A percentile compares a stretch with the other conserved stretches of the same genome.
phyloP scores from a whole-genome alignment of 495 filamentous ascomycete species.

The Parachaetomium inaequale region DNA sequence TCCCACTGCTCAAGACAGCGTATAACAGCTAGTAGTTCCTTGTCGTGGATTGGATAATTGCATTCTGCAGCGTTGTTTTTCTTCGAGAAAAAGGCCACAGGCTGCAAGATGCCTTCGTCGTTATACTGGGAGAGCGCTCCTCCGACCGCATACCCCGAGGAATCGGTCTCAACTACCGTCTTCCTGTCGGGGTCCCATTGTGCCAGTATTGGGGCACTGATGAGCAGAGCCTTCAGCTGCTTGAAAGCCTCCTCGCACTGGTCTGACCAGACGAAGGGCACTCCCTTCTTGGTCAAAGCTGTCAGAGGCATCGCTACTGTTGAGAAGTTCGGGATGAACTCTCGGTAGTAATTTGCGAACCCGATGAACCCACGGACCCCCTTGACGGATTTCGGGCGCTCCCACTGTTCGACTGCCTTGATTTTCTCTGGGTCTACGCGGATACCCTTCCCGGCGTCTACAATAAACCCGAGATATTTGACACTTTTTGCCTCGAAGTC shows the following conservation, averaged over 20 bases:
- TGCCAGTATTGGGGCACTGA: background rate
- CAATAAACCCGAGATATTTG: conserved; percentile 1
- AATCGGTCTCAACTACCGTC: background rate
- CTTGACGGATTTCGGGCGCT: background rate
- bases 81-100: background rate
- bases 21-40: conserved; percentile 9
- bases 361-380: background rate
- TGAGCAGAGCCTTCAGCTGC: background rate
- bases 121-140: background rate
- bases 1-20: background rate
- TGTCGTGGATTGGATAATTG: conserved; percentile 10
- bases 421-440: background rate
- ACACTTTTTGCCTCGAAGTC: background rate
- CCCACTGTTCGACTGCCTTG: background rate
- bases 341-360: background rate
- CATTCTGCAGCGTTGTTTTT: background rate
- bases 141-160: background rate
- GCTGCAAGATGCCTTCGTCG: background rate
- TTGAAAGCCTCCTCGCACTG: background rate
- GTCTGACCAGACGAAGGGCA: background rate
- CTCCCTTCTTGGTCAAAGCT: background rate
- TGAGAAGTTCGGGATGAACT: background rate
- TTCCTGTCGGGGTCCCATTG: background rate
- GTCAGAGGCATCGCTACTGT: background rate
- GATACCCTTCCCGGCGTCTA: background rate